Conservation (phyloP, 345 rosid genomes). For the Gossypium bickii region DNA sequence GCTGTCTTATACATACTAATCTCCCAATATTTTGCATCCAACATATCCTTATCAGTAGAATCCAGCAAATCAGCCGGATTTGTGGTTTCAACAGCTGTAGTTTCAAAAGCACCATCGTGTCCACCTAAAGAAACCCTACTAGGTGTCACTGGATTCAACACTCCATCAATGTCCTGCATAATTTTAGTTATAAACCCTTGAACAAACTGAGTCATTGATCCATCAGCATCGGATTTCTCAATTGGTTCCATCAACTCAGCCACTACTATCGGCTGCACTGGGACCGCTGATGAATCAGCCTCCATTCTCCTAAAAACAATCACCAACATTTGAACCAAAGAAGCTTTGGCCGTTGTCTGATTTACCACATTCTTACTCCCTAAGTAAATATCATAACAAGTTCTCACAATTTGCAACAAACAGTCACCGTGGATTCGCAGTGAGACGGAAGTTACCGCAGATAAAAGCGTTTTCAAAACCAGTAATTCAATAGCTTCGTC, state of each 20-base stretch:
- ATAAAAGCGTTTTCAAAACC: slow-evolving; percentile 76
- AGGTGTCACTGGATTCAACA: slow-evolving; percentile 28
- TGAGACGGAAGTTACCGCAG: slow-evolving; percentile 85
- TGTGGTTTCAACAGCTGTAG: slow-evolving; percentile 57
- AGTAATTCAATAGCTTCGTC: slow-evolving; percentile 76
- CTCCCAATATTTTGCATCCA: slow-evolving; percentile 99
- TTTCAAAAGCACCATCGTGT: slow-evolving; percentile 69
- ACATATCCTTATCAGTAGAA: slow-evolving; percentile 44
- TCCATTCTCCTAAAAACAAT: slow-evolving; percentile 98
- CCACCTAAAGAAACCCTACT: slow-evolving; percentile 33
- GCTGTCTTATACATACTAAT: slow-evolving; percentile 99
- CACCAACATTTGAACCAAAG: slow-evolving; percentile 90
- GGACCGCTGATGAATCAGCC: slow-evolving; percentile 91
- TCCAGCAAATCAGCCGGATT: slow-evolving; percentile 67
- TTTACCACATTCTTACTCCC: slow-evolving; percentile 89
- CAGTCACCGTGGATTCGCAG: slow-evolving; percentile 90
- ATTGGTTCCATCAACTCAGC: slow-evolving; percentile 92
- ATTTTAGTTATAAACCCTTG: slow-evolving; percentile 43
- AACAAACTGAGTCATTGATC: slow-evolving; percentile 38
- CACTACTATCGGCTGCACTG: slow-evolving; percentile 93
- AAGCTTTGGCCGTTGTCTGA: slow-evolving; percentile 93
- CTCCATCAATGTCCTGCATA: slow-evolving; percentile 53
- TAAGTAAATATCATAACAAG: slow-evolving; percentile 88
- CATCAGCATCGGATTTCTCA: slow-evolving; percentile 53
- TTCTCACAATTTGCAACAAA: slow-evolving; percentile 79